Conservation (phyloP, 2,329 filamentous ascomycete genomes). For the Tolypocladium album region DNA sequence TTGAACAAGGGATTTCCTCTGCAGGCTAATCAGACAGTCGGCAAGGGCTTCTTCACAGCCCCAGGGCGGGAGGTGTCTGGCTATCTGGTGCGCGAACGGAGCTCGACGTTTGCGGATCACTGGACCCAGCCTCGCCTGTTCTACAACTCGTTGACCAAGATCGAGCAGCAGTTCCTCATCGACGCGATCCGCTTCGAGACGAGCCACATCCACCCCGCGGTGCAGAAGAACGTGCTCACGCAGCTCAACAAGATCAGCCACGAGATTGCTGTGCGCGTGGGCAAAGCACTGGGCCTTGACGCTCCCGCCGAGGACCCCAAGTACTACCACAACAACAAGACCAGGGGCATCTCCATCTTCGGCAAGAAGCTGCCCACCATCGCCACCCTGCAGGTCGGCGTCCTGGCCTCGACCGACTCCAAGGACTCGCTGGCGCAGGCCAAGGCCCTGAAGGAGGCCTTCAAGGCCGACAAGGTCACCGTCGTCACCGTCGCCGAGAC, state of each 20-base stretch:
- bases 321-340: slow-evolving; percentile 62
- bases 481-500: slow-evolving; percentile 51
- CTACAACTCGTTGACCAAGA: slow-evolving; percentile 57
- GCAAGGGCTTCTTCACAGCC: slow-evolving; percentile 60
- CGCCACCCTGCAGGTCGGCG: slow-evolving; percentile 51
- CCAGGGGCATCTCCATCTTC: slow-evolving; percentile 49
- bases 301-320: slow-evolving; percentile 48
- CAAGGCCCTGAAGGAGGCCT: slow-evolving; percentile 32
- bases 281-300: slow-evolving; percentile 45
- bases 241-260: slow-evolving; percentile 61
- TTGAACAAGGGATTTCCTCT: slow-evolving; percentile 51
- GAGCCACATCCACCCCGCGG: slow-evolving; percentile 45
- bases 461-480: slow-evolving; percentile 41
- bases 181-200: slow-evolving; percentile 66
- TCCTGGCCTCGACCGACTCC: slow-evolving; percentile 39
- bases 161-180: slow-evolving; percentile 61
- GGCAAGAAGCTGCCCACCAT: slow-evolving; percentile 46
- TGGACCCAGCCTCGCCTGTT: slow-evolving; percentile 65
- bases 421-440: slow-evolving; percentile 36
- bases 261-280: slow-evolving; percentile 56
- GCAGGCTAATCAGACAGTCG: slow-evolving; percentile 53
- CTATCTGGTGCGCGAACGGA: slow-evolving; percentile 43
- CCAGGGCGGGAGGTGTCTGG: slow-evolving; percentile 44
- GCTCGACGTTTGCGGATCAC: slow-evolving; percentile 58
- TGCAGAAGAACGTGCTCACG: slow-evolving; percentile 54